These are phyloP conservation scores for Fusarium sp. DNA, from an alignment of 2,329 filamentous ascomycete genomes.

Conservation along the genomic window DNA sequence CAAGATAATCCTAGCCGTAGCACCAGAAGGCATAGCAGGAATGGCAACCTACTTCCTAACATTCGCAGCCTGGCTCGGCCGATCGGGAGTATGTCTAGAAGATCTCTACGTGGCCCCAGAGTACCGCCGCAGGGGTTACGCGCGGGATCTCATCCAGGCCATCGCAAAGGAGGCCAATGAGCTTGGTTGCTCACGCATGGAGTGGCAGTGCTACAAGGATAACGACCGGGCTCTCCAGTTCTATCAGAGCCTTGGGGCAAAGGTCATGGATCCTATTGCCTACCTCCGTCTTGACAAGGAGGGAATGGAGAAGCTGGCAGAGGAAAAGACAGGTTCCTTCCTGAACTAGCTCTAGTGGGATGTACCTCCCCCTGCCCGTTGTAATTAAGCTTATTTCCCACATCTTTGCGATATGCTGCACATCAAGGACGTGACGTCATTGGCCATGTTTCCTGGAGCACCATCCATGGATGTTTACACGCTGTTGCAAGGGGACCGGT, in stretches of 20 bases:
- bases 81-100: conserved; percentile 6
- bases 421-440: background rate
- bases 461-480: no score
- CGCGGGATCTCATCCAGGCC: conserved; percentile 2
- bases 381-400: conserved; percentile 3
- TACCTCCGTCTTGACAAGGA: conserved; percentile 15
- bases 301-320: background rate
- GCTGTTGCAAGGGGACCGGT: background rate
- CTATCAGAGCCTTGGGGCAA: conserved; percentile 20
- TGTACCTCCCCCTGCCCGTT: background rate
- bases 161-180: conserved; percentile 12
- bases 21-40: conserved; percentile 16
- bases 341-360: background rate
- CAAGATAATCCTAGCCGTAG: conserved; percentile 4
- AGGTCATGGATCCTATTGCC: background rate
- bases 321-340: background rate
- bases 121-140: conserved; percentile 15
- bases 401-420: background rate
- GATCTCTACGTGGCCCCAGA: conserved; percentile 10
- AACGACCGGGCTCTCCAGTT: conserved; percentile 10
- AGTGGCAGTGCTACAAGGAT: conserved; percentile 13
- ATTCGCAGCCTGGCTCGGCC: conserved; percentile 9
- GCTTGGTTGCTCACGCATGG: conserved; percentile 5
- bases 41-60: conserved; percentile 22
- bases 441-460: background rate